These are phyloP conservation scores for Sclerotinia minor DNA, from an alignment of 2,329 filamentous ascomycete species.

Conservation along the genomic window DNA sequence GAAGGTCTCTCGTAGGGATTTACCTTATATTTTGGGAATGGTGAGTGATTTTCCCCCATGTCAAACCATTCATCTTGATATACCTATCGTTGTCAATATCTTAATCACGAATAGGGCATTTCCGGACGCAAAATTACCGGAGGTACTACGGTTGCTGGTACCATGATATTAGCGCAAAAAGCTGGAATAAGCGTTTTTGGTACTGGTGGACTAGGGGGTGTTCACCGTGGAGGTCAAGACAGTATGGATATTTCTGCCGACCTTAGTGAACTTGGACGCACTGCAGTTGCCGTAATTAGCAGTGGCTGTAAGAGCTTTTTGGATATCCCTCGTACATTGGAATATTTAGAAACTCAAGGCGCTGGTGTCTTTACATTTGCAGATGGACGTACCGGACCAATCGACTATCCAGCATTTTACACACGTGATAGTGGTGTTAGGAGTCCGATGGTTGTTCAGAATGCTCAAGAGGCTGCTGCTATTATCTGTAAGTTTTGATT, in stretches of 20 bases:
- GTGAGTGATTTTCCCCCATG: constrained; percentile 48
- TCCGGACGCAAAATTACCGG: constrained; percentile 72
- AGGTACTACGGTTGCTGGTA: constrained; percentile 90
- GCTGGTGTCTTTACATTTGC: constrained; percentile 88
- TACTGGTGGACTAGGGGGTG: constrained; percentile 90
- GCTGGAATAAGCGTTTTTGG: constrained; percentile 92
- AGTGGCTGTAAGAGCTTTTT: constrained; percentile 96
- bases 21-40: constrained; percentile 77
- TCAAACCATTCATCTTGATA: neutral
- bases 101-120: constrained; percentile 52
- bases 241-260: constrained; percentile 95
- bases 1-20: constrained; percentile 85
- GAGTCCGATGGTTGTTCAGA: constrained; percentile 73
- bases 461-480: constrained; percentile 82
- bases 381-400: constrained; percentile 67
- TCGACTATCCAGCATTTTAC: constrained; percentile 94
- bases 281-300: constrained; percentile 82
- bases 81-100: constrained; percentile 4
- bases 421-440: constrained; percentile 79
- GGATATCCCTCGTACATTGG: constrained; percentile 85
- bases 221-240: constrained; percentile 83
- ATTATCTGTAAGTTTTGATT: constrained; percentile 63
- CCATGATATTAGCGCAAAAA: constrained; percentile 83
- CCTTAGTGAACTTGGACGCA: constrained; percentile 88
- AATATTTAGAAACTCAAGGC: constrained; percentile 70